These are phyloP conservation scores for Pinus taeda DNA, from an alignment of 75 land plant species.

Conservation along the genomic window DNA sequence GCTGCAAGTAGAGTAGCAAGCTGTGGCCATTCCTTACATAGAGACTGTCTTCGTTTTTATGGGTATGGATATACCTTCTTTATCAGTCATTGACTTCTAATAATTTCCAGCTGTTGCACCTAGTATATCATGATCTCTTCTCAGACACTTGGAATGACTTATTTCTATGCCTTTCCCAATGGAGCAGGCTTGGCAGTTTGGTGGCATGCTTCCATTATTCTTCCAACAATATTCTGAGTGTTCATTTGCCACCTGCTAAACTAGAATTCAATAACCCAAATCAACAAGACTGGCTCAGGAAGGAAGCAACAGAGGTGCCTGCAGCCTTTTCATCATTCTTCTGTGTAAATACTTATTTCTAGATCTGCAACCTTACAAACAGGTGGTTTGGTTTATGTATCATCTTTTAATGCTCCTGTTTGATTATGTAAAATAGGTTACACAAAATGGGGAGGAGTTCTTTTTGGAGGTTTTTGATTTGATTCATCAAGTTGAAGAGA, in stretches of 20 bases:
- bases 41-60: constrained; percentile 89
- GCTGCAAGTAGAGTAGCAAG: constrained; percentile 46
- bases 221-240: constrained; percentile 50
- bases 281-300: constrained; percentile 53
- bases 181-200: constrained; percentile 69
- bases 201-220: constrained; percentile 85
- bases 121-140: not conserved
- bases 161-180: not conserved
- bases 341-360: not conserved
- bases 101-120: not conserved
- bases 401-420: constrained; percentile 7
- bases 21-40: constrained; percentile 83
- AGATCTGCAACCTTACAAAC: not conserved
- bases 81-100: not conserved
- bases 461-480: constrained; percentile 47
- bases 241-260: constrained; percentile 67
- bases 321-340: not conserved
- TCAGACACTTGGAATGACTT: constrained; percentile 13
- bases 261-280: constrained; percentile 60
- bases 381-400: not conserved
- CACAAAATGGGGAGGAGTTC: constrained; percentile 37
- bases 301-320: constrained; percentile 65
- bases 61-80: constrained; percentile 46
- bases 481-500: constrained; percentile 37
- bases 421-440: constrained; percentile 36